Percentiles rank a stretch among this genome's conserved stretches.
These are phyloP conservation scores for Penicillium sp. DNA, from an alignment of 2,329 filamentous ascomycete species.

Conservation along the genomic window DNA sequence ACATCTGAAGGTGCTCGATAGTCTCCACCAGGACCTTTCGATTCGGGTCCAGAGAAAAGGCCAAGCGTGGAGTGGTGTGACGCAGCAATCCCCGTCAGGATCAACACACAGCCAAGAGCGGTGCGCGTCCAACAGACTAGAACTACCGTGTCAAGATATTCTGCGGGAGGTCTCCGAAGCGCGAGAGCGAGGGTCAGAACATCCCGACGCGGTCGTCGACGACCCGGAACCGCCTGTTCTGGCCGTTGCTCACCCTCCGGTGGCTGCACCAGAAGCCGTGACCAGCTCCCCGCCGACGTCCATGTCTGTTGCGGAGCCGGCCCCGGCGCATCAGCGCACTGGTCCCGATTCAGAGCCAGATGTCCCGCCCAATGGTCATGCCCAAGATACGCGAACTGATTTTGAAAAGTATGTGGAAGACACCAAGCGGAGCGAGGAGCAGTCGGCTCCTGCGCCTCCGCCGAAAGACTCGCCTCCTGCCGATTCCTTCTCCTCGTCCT, in stretches of 20 bases:
- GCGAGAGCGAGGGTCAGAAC: conserved; percentile 9
- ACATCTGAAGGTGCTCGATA: conserved; percentile 43
- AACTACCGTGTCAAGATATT: conserved; percentile 19
- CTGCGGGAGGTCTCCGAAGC: conserved; percentile 15
- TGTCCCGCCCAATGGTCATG: conserved; percentile 11
- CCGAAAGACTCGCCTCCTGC: conserved; percentile 36
- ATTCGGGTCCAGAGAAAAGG: conserved; percentile 40
- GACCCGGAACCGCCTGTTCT: conserved; percentile 11
- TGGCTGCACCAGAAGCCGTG: conserved; percentile 12
- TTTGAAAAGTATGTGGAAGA: conserved; percentile 44
- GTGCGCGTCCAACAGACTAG: conserved; percentile 22
- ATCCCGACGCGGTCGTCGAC: conserved; percentile 19
- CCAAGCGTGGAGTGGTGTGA: conserved; percentile 35
- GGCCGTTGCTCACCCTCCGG: conserved; percentile 6
- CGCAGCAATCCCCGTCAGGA: conserved; percentile 12
- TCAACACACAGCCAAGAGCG: conserved; percentile 16
- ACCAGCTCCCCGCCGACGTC: conserved; percentile 10
- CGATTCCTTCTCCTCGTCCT: conserved; percentile 30
- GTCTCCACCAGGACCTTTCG: conserved; percentile 38
- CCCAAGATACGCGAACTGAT: conserved; percentile 35
- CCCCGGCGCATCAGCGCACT: conserved; percentile 21
- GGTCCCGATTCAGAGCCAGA: conserved; percentile 12
- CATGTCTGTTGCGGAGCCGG: conserved; percentile 34
- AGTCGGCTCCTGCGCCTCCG: conserved; percentile 31
- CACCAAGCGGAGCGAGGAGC: conserved; percentile 34